Evolutionary conservation across 176 grass and related monocot species (phyloP), one percentile per base, ranked within the genome.

Genomic region (Cocos nucifera): DNA sequence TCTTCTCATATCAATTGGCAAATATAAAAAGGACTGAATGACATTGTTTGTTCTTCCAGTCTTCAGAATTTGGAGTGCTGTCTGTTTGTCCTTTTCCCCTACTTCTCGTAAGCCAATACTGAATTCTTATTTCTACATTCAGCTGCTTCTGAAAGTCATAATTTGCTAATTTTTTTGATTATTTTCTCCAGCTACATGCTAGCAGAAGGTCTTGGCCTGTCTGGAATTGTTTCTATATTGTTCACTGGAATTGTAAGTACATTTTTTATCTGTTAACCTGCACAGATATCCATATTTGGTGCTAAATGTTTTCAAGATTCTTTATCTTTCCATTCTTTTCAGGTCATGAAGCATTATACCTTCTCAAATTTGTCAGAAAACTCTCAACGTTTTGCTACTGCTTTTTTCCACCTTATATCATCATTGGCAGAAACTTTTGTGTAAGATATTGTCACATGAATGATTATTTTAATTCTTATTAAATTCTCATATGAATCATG

Each of bases 401-500:
- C 87, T 26, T 97, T 97, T 80, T 97, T 97, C 72, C 87, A 97
- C 76, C 63, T 97, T 58, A 70, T 97, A 20, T 97, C 92, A 67
- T 97, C 92, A 51, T 82, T 97, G 67, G 92, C 92, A 25, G 92
- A 97, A 83, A 97, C 92, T 73, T 97, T 97, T 91, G 92, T 97
- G 92, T 97, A 91, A 88, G 92, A 68, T 54, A 30, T 44, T 32
- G 7, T 51, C 4, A 25, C 20, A 64, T 50, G 35, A 51, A 50
- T 16, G 28, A 52, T 61, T 30, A 6, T 30, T 30, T 30, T 30
- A 30, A 44, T 44, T 1, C 35, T 44, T 44, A 44, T 44, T 9
- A 44, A 14, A 44, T 44, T 44, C 2, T 44, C 1, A 44, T 44
- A 44, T 12, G 9, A 44, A 44, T 44, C 35, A 44, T 14, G 35